These are phyloP conservation scores for Astrocystis sublimbata DNA, from an alignment of 495 filamentous ascomycete species.

Conservation along the genomic window DNA sequence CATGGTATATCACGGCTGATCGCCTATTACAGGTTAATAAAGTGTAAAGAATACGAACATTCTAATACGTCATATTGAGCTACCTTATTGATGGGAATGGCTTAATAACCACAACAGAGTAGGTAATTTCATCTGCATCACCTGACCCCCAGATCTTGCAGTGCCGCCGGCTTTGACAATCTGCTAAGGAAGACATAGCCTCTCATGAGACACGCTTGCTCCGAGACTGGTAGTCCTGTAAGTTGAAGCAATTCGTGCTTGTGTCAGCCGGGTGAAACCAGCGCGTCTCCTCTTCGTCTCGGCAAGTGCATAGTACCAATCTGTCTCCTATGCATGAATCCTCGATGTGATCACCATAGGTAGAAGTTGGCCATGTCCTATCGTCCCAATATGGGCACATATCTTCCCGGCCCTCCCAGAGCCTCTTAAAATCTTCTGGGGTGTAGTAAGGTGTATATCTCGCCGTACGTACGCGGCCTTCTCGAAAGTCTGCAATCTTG, in stretches of 20 bases:
- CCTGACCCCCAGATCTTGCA: too few relatives aligned
- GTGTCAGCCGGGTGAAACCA: neutral
- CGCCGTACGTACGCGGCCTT: neutral
- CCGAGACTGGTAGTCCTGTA: neutral
- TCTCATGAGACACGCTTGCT: neutral
- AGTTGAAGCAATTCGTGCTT: neutral
- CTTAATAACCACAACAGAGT: too few relatives aligned
- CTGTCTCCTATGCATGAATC: neutral
- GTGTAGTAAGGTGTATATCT: neutral
- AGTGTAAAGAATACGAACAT: too few relatives aligned
- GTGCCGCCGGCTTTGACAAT: too few relatives aligned
- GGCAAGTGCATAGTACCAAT: neutral
- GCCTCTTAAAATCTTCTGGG: neutral
- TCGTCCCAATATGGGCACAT: neutral
- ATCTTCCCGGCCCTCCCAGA: neutral
- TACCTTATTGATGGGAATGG: too few relatives aligned
- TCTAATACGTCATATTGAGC: too few relatives aligned
- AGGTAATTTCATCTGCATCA: too few relatives aligned
- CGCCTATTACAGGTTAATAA: too few relatives aligned
- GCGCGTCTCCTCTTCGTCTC: too few relatives aligned
- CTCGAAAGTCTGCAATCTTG: constrained; percentile 2
- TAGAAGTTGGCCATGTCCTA: neutral
- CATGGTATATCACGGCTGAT: too few relatives aligned
- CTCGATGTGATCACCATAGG: neutral
- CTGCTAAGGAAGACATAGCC: too few relatives aligned